Base-by-base conservation (phyloP, 2,329 filamentous ascomycete species). In the Stromatinia cepivora region DNA sequence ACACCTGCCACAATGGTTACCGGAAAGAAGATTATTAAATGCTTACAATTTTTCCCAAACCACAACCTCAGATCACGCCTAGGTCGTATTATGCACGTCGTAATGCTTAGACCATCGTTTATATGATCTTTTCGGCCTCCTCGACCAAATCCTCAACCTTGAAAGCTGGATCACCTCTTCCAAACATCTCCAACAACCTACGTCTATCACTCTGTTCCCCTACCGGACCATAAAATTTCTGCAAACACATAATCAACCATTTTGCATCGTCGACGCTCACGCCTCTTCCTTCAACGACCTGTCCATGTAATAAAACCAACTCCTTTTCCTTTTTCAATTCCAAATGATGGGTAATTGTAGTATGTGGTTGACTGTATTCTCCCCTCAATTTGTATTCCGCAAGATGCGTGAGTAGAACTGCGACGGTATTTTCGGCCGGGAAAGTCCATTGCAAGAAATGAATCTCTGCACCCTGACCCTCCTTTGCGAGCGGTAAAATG, bases 381-480 rank as follows among this genome's bases (percentile, higher is more conserved):
- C 94, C 94, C 65, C 94, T 86, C 70, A 92, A 82, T 84, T 98
- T 97, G 83, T 91, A 99, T 79, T 97, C 93, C 22, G 92, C 94
- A 45, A 99, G 85, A 77, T 95, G 92, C 0, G 95, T 99, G 82
- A 99, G 98, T 46, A 99, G 88, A 8, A 98, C 90, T 0, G 91
- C 92, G 70, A 86, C 87, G 4, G 88, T 90, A 71, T 85, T 45
- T 82, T 84, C 83, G 0, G 88, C 85, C 71, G 97, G 94, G 80
- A 97, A 97, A 0, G 91, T 92, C 93, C 96, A 99, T 81, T 99
- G 94, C 72, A 99, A 81, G 80, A 97, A 97, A 81, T 99, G 95
- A 58, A 99, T 93, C 80, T 98, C 95, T 59, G 93, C 92, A 65
- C 92, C 92, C 71, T 86, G 82, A 4, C 81, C 80, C 64, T 78